phyloP scores from a whole-genome alignment of 192 early-diverging fungal genomes.

The Gigaspora rosea region DNA sequence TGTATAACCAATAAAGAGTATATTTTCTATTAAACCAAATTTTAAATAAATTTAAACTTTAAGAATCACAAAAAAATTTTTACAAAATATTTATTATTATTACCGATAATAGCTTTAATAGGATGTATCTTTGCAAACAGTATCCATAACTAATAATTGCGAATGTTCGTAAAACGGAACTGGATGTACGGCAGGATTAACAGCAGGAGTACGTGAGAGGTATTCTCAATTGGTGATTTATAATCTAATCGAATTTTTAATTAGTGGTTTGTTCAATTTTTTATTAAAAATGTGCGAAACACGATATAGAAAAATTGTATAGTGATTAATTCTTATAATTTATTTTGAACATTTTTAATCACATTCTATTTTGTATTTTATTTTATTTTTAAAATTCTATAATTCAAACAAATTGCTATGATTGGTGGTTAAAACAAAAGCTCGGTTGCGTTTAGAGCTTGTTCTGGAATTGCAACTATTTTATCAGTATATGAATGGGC shows the following conservation, averaged over 20 bases:
- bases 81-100: slow-evolving; percentile 6
- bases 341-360: too few relatives aligned
- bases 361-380: neutral
- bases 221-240: neutral
- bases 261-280: too few relatives aligned
- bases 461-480: slow-evolving; percentile 3
- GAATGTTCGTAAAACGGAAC: slow-evolving; percentile 67
- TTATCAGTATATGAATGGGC: slow-evolving; percentile 9
- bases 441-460: neutral
- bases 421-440: neutral
- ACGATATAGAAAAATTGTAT: too few relatives aligned
- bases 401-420: neutral
- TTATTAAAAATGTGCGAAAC: too few relatives aligned
- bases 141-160: slow-evolving; percentile 54
- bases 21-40: neutral
- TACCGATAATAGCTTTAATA: slow-evolving; percentile 60
- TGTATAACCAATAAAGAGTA: too few relatives aligned
- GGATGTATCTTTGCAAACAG: slow-evolving; percentile 75
- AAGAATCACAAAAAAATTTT: neutral
- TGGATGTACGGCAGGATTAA: slow-evolving; percentile 72
- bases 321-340: too few relatives aligned
- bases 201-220: slow-evolving; percentile 56
- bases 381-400: neutral
- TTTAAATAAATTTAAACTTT: neutral
- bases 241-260: too few relatives aligned